Conservation (phyloP, 2,329 filamentous ascomycete species). For the Beauveria asiatica region DNA sequence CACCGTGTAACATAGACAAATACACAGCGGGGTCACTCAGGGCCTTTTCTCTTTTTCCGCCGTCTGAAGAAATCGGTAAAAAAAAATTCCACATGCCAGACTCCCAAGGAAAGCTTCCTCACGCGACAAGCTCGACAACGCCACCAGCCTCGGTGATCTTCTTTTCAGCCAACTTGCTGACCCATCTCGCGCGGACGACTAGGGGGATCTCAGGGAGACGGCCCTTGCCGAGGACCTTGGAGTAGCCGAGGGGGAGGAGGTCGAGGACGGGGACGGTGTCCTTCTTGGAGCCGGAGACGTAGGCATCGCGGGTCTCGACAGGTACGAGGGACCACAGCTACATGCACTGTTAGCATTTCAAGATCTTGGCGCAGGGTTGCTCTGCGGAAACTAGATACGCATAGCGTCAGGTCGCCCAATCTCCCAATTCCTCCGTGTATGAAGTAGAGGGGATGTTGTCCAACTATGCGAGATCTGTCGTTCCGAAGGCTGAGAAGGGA, state of each 20-base stretch:
- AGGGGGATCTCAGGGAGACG: conserved; percentile 86
- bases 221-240: conserved; percentile 98
- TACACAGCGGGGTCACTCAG: conserved; percentile 11
- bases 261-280: conserved; percentile 97
- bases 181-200: conserved; percentile 90
- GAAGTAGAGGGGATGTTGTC: background rate
- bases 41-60: conserved; percentile 15
- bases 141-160: conserved; percentile 99
- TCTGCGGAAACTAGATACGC: background rate
- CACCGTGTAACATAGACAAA: conserved; percentile 10
- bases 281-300: conserved; percentile 69
- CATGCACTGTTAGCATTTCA: background rate
- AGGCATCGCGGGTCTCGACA: conserved; percentile 84
- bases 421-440: background rate
- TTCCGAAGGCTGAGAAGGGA: conserved; percentile 5
- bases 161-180: conserved; percentile 92
- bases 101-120: conserved; percentile 22
- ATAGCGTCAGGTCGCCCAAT: background rate
- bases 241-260: conserved; percentile 93
- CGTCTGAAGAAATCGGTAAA: conserved; percentile 18
- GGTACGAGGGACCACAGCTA: conserved; percentile 96
- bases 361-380: background rate
- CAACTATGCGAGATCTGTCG: conserved; percentile 1
- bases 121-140: conserved; percentile 92
- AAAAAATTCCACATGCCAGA: conserved; percentile 23